Evolutionary conservation across 148 eudicot species (phyloP).

Genomic region (Diospyros lotus): DNA sequence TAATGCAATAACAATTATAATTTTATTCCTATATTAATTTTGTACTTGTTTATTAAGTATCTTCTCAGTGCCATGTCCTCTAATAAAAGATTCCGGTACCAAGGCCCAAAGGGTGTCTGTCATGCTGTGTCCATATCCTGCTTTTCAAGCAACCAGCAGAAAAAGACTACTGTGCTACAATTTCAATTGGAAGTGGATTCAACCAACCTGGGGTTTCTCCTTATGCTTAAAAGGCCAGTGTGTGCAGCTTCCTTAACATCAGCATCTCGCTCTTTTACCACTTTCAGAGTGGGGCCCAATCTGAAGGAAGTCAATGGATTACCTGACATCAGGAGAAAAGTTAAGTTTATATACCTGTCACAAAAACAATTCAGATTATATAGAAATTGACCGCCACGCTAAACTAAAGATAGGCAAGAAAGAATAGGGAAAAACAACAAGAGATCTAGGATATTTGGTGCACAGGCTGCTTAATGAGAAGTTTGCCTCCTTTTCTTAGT

Average conservation of each 20-base stretch:
- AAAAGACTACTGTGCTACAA: too few relatives aligned
- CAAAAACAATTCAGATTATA: constrained; percentile 8
- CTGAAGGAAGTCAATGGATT: constrained; percentile 25
- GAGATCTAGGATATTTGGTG: neutral
- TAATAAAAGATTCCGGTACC: too few relatives aligned
- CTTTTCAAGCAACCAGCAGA: too few relatives aligned
- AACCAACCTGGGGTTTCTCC: constrained; percentile 14
- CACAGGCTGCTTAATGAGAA: constrained; percentile 5
- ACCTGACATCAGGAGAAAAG: constrained; percentile 28
- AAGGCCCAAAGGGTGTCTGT: too few relatives aligned
- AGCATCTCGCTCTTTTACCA: constrained; percentile 24
- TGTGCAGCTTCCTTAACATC: constrained; percentile 20
- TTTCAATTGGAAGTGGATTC: neutral
- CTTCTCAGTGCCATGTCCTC: too few relatives aligned
- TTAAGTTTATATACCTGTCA: neutral
- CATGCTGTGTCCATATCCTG: neutral
- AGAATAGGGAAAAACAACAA: neutral
- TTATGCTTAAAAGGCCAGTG: constrained; percentile 15
- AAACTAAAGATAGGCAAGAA: neutral
- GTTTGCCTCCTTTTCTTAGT: neutral
- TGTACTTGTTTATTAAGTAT: too few relatives aligned
- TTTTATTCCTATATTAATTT: too few relatives aligned
- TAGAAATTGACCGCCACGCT: neutral
- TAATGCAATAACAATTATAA: too few relatives aligned
- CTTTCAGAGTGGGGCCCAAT: constrained; percentile 29